phyloP scores from a whole-genome alignment of 2,329 filamentous ascomycete species.

The Penicillium sp. region DNA sequence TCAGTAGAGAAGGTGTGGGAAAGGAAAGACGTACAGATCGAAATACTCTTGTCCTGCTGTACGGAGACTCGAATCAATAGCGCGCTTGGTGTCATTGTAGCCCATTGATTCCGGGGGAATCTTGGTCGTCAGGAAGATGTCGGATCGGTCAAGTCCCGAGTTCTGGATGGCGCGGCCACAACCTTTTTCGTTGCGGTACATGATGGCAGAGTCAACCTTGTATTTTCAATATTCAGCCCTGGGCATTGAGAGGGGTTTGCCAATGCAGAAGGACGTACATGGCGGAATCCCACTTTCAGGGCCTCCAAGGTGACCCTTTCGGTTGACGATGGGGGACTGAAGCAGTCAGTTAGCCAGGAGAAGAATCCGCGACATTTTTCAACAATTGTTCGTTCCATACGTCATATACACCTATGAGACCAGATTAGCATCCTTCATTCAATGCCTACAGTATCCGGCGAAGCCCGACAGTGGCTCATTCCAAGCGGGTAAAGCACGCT shows the following conservation, averaged over 20 bases:
- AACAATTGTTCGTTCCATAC: slow-evolving; percentile 17
- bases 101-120: slow-evolving; percentile 64
- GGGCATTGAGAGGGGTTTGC: neutral
- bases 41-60: slow-evolving; percentile 71
- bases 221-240: neutral
- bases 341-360: slow-evolving; percentile 1
- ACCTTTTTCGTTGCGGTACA: slow-evolving; percentile 72
- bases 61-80: slow-evolving; percentile 63
- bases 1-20: neutral
- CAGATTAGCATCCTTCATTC: neutral
- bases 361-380: neutral
- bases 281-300: slow-evolving; percentile 32
- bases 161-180: slow-evolving; percentile 67
- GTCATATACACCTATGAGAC: slow-evolving; percentile 35
- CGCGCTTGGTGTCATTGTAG: slow-evolving; percentile 67
- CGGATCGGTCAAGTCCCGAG: slow-evolving; percentile 60
- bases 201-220: slow-evolving; percentile 60
- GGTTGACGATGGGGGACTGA: slow-evolving; percentile 29
- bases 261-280: slow-evolving; percentile 20
- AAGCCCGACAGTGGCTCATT: neutral
- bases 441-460: no score
- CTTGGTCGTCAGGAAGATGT: slow-evolving; percentile 81
- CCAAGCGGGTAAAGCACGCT: slow-evolving; percentile 22
- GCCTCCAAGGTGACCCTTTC: slow-evolving; percentile 31
- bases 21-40: slow-evolving; percentile 58